These are phyloP conservation scores for Fusarium sp. DNA, from an alignment of 2,329 filamentous ascomycete genomes.

Conservation along the genomic window DNA sequence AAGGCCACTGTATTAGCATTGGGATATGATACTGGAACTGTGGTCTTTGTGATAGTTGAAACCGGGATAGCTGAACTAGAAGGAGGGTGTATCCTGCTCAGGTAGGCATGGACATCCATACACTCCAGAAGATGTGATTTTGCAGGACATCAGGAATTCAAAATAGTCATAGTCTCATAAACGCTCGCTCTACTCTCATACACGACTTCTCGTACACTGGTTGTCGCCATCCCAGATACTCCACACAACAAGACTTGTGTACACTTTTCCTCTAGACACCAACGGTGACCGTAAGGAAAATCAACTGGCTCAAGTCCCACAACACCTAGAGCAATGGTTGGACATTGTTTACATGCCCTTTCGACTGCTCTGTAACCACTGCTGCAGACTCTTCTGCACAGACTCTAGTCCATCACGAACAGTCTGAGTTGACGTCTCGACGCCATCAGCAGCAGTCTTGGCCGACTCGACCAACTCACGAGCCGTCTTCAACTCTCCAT, in stretches of 20 bases:
- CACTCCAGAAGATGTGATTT: not conserved
- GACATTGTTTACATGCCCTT: conserved; percentile 9
- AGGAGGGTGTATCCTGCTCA: too few species aligned
- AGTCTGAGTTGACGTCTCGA: conserved; percentile 8
- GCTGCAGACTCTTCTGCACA: conserved; percentile 20
- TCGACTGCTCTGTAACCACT: conserved; percentile 27
- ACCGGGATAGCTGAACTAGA: too few species aligned
- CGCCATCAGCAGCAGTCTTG: conserved; percentile 13
- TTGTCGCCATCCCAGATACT: not conserved
- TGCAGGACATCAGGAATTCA: not conserved
- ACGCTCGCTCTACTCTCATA: not conserved
- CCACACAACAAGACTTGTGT: not conserved
- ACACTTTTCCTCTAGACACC: not conserved
- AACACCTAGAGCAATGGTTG: too few species aligned
- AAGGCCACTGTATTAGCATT: too few species aligned
- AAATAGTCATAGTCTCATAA: not conserved
- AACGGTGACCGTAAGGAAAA: too few species aligned
- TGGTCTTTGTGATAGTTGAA: too few species aligned
- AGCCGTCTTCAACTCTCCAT: conserved; percentile 12
- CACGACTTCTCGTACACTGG: not conserved
- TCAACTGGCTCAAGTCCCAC: too few species aligned
- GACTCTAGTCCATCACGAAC: conserved; percentile 21
- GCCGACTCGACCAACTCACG: conserved; percentile 14
- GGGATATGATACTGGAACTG: too few species aligned
- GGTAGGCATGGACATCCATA: not conserved